phyloP scores from a whole-genome alignment of 495 filamentous ascomycete genomes.

The Aspergillus avenaceus region DNA sequence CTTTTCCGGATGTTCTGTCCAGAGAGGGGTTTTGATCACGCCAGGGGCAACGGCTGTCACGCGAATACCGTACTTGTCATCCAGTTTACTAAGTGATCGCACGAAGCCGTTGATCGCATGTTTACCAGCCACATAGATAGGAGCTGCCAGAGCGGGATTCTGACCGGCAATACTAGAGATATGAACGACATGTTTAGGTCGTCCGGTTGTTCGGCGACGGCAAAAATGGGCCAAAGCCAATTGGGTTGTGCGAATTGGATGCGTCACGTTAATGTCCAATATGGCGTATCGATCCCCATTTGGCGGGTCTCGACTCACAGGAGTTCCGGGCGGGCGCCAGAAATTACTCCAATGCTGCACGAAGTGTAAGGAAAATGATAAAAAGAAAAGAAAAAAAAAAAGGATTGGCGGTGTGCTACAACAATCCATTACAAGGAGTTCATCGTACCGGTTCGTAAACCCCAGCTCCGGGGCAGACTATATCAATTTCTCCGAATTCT shows the following conservation, averaged over 20 bases:
- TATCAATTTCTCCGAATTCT: slow-evolving; percentile 57
- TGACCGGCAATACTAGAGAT: slow-evolving; percentile 65
- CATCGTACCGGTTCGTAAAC: slow-evolving; percentile 57
- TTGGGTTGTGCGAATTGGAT: slow-evolving; percentile 65
- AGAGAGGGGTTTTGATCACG: slow-evolving; percentile 63
- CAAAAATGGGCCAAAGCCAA: slow-evolving; percentile 59
- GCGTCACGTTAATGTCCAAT: slow-evolving; percentile 65
- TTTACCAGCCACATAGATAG: slow-evolving; percentile 61
- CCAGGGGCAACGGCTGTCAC: slow-evolving; percentile 66
- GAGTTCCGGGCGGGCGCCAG: slow-evolving; percentile 57
- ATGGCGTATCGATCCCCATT: slow-evolving; percentile 47
- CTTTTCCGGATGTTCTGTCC: slow-evolving; percentile 68
- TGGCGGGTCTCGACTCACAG: slow-evolving; percentile 45
- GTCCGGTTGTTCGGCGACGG: slow-evolving; percentile 24
- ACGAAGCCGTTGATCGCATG: slow-evolving; percentile 61
- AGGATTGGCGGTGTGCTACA: background rate
- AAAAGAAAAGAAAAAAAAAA: background rate
- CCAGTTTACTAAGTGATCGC: slow-evolving; percentile 47
- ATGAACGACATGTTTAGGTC: slow-evolving; percentile 52
- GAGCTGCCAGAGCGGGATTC: slow-evolving; percentile 37
- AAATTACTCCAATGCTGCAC: slow-evolving; percentile 56
- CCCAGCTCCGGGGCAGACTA: slow-evolving; percentile 68
- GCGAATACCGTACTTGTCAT: slow-evolving; percentile 50
- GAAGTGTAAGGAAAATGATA: background rate
- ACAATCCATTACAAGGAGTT: no score